phyloP scores from a whole-genome alignment of 2,329 filamentous ascomycete genomes.

The Sclerotinia trifoliorum region DNA sequence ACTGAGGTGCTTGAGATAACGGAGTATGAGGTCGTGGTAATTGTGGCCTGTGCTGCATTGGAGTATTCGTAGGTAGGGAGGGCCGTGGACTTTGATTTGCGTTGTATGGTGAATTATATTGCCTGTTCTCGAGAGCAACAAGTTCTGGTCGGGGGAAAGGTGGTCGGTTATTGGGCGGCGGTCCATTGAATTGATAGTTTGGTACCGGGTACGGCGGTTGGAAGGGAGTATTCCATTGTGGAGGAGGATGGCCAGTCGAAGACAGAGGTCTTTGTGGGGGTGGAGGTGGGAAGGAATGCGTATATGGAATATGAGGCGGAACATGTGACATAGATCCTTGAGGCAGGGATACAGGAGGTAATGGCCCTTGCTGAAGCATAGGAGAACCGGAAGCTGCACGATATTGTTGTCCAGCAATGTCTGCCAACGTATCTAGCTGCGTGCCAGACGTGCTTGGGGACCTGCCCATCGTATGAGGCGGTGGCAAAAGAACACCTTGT shows the following conservation, averaged over 20 bases:
- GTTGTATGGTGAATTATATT: conserved; percentile 41
- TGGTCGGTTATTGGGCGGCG: conserved; percentile 28
- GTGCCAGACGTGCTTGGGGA: conserved; percentile 32
- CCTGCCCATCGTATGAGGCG: conserved; percentile 29
- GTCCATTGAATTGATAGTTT: conserved; percentile 28
- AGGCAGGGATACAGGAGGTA: conserved; percentile 19
- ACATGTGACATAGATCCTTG: conserved; percentile 12
- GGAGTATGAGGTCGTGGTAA: conserved; percentile 36
- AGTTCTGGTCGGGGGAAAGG: conserved; percentile 31
- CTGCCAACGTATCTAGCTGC: conserved; percentile 37
- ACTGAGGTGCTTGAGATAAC: conserved; percentile 24
- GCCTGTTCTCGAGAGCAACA: conserved; percentile 33
- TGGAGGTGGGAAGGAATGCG: conserved; percentile 30
- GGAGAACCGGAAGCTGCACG: conserved; percentile 36
- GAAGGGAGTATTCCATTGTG: conserved; percentile 28
- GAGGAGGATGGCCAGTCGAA: conserved; percentile 31
- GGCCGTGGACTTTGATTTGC: conserved; percentile 32
- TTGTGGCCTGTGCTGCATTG: conserved; percentile 25
- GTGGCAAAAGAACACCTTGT: conserved; percentile 33
- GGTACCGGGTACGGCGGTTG: conserved; percentile 26
- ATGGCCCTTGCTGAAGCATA: conserved; percentile 32
- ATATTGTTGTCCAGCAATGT: conserved; percentile 39
- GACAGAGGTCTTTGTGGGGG: conserved; percentile 31
- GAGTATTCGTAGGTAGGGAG: conserved; percentile 15
- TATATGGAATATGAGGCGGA: conserved; percentile 23